These are phyloP conservation scores for Globisporangium uncinulatum DNA, from an alignment of 352 stramenopile species.

Conservation along the genomic window DNA sequence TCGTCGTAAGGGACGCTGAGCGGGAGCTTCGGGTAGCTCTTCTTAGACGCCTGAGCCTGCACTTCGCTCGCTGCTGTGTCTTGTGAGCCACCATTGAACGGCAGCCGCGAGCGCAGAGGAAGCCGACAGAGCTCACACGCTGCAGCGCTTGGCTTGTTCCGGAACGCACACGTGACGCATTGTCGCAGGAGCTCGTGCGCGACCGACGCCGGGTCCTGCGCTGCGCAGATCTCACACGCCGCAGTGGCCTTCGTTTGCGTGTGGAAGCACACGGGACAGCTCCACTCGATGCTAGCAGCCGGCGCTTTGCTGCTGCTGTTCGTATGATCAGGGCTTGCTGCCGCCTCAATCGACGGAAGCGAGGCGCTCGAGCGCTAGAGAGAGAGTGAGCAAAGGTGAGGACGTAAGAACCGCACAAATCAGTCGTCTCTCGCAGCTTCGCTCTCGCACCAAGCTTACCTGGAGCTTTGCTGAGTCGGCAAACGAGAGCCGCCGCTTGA, in stretches of 20 bases:
- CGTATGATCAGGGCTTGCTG: not conserved
- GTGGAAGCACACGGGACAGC: constrained; percentile 67
- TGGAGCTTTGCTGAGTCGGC: not conserved
- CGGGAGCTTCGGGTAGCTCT: constrained; percentile 12
- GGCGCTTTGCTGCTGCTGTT: not conserved
- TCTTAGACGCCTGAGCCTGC: constrained; percentile 1
- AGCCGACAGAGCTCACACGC: constrained; percentile 59
- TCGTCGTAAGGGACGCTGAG: constrained; percentile 25
- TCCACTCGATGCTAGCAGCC: constrained; percentile 24
- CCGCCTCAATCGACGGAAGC: constrained; percentile 5
- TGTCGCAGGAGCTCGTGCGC: constrained; percentile 47
- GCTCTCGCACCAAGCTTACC: too few species aligned
- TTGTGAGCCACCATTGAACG: too few species aligned
- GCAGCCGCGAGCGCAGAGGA: constrained; percentile 14
- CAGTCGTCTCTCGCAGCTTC: too few species aligned
- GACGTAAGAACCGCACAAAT: not conserved
- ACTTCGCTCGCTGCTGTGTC: not conserved
- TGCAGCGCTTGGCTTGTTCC: constrained; percentile 38
- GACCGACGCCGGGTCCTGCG: constrained; percentile 54
- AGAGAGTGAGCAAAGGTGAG: not conserved
- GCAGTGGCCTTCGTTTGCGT: constrained; percentile 39
- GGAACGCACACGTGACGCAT: constrained; percentile 59
- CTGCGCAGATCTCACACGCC: constrained; percentile 69
- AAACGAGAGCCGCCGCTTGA: not conserved
- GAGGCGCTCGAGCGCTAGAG: constrained; percentile 3